Evolutionary conservation across 352 stramenopile species (phyloP).

Genomic region (Halophytophthora polymorphica): DNA sequence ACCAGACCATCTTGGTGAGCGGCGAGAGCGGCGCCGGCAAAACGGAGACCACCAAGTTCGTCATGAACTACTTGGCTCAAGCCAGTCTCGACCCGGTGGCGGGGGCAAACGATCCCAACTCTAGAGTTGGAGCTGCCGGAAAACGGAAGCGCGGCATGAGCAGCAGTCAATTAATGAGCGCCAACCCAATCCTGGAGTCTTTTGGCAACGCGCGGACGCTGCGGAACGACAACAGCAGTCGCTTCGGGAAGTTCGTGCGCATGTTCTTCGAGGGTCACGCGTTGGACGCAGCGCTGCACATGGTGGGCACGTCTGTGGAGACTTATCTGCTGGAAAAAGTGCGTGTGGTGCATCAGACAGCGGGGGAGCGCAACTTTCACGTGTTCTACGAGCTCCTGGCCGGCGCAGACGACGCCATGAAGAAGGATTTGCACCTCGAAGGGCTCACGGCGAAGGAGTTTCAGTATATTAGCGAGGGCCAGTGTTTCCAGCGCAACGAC

Average conservation of each 20-base stretch:
- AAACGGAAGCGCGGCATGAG: conserved; percentile 32
- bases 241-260: conserved; percentile 87
- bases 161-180: conserved; percentile 65
- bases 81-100: conserved; percentile 9
- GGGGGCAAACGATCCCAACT: conserved; percentile 11
- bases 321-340: conserved; percentile 95
- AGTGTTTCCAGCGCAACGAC: conserved; percentile 70
- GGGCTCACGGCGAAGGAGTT: conserved; percentile 41
- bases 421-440: conserved; percentile 39
- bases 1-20: conserved; percentile 95
- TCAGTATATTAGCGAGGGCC: conserved; percentile 64
- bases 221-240: conserved; percentile 83
- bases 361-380: conserved; percentile 79
- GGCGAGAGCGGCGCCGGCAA: conserved; percentile 95
- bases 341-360: conserved; percentile 72
- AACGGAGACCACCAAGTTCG: conserved; percentile 94
- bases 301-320: conserved; percentile 71
- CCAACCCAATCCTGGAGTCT: conserved; percentile 85
- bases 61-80: conserved; percentile 68
- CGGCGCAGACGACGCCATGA: conserved; percentile 42
- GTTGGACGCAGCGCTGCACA: conserved; percentile 33
- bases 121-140: not conserved
- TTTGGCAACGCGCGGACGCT: conserved; percentile 81
- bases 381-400: conserved; percentile 78
- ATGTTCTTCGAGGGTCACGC: conserved; percentile 70